These are phyloP conservation scores for Monilinia laxa DNA, from an alignment of 2,329 filamentous ascomycete genomes.

Conservation along the genomic window DNA sequence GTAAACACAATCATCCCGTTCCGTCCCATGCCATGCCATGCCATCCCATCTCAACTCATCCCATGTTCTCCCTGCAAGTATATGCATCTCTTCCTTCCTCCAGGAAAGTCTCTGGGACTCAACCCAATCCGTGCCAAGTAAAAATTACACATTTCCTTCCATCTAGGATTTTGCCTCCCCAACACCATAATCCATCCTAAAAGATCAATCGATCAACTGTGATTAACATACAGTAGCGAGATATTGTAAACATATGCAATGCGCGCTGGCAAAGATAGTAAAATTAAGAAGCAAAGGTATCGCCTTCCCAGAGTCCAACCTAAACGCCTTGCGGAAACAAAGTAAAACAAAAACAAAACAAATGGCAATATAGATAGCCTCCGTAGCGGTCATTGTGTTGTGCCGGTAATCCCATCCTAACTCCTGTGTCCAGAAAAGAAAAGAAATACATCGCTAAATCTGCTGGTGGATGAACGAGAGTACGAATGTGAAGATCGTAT, in stretches of 20 bases:
- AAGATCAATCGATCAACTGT: constrained; percentile 8
- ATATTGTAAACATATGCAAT: constrained; percentile 19
- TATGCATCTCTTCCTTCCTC: not conserved
- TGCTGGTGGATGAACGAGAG: constrained; percentile 6
- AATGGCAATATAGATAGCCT: constrained; percentile 16
- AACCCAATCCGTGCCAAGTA: not conserved
- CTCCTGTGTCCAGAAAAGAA: constrained; percentile 2
- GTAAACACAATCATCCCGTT: no score
- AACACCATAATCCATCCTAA: constrained; percentile 21
- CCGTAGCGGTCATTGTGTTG: constrained; percentile 13
- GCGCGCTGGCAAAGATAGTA: constrained; percentile 14
- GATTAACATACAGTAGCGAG: constrained; percentile 7
- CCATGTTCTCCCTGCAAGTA: not conserved
- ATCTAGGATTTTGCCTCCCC: constrained; percentile 18
- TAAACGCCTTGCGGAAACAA: constrained; percentile 12
- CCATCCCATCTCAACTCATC: constrained; percentile 4
- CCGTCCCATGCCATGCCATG: not conserved
- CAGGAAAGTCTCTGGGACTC: constrained; percentile 6
- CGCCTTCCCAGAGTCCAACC: not conserved
- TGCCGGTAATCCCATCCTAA: constrained; percentile 11
- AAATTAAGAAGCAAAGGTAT: constrained; percentile 19
- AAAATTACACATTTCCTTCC: constrained; percentile 23
- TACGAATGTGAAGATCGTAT: constrained; percentile 11
- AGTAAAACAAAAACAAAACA: not conserved
- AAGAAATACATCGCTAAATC: not conserved